These are phyloP conservation scores for Aspergillus wentii DNA, from an alignment of 495 filamentous ascomycete species.

Conservation along the genomic window DNA sequence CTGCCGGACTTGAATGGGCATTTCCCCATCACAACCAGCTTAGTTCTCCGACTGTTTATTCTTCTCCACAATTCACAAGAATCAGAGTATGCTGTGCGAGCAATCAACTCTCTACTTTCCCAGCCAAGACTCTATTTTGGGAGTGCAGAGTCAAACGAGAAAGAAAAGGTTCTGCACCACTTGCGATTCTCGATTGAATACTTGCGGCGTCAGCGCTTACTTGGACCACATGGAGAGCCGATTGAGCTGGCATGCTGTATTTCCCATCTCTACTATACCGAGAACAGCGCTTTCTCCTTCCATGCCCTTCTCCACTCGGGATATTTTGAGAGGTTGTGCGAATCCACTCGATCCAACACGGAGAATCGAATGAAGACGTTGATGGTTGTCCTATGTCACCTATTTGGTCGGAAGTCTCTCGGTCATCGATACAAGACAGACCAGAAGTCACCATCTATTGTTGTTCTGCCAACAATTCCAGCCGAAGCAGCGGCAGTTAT, in stretches of 20 bases:
- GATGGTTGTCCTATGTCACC: constrained; percentile 62
- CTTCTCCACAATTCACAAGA: constrained; percentile 60
- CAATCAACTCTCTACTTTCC: constrained; percentile 61
- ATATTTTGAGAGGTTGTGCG: constrained; percentile 61
- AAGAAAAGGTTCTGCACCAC: constrained; percentile 66
- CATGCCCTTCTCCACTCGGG: constrained; percentile 64
- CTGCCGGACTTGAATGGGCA: constrained; percentile 71
- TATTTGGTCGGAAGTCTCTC: constrained; percentile 56
- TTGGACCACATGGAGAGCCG: constrained; percentile 54
- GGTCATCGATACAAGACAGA: constrained; percentile 26
- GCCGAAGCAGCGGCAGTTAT: constrained; percentile 48
- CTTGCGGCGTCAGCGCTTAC: constrained; percentile 59
- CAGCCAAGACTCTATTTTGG: constrained; percentile 66
- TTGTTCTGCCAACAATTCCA: constrained; percentile 61
- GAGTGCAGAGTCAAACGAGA: constrained; percentile 51
- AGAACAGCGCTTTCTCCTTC: constrained; percentile 68
- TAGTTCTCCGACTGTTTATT: constrained; percentile 64
- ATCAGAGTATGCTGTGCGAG: constrained; percentile 53
- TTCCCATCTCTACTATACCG: constrained; percentile 68
- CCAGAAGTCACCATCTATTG: constrained; percentile 51
- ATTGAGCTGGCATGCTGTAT: constrained; percentile 65
- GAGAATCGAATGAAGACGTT: constrained; percentile 39
- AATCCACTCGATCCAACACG: constrained; percentile 33
- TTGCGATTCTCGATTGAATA: constrained; percentile 79
- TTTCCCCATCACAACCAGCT: constrained; percentile 69